These are phyloP conservation scores for Betula pendula DNA, from an alignment of 306 rosid species.

Conservation along the genomic window DNA sequence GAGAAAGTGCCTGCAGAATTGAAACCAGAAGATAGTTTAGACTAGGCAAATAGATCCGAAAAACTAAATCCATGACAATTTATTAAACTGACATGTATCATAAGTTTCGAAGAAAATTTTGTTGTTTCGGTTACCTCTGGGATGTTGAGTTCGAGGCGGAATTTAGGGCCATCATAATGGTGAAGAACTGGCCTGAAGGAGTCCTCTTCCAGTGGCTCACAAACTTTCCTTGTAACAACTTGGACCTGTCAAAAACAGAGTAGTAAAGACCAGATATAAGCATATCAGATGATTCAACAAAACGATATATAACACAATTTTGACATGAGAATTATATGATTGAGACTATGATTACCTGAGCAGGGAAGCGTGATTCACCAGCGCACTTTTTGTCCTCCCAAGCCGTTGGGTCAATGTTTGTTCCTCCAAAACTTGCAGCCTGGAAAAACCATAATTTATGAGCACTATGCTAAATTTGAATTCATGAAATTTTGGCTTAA, in stretches of 20 bases:
- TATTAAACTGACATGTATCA: too few relatives aligned
- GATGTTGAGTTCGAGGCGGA: conserved; percentile 78
- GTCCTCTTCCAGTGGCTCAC: conserved; percentile 91
- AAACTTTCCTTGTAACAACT: conserved; percentile 71
- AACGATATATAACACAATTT: not conserved
- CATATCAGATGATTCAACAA: not conserved
- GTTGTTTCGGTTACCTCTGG: conserved; percentile 55
- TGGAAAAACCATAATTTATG: conserved; percentile 22
- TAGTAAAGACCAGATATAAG: not conserved
- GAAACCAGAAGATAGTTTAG: conserved; percentile 22
- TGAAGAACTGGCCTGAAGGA: conserved; percentile 96
- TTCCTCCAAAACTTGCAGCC: conserved; percentile 97
- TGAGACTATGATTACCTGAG: conserved; percentile 61
- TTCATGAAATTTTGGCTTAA: too few relatives aligned
- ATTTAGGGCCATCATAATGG: conserved; percentile 93
- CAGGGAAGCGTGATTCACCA: conserved; percentile 96
- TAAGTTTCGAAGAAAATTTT: too few relatives aligned
- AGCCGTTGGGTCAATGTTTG: conserved; percentile 88
- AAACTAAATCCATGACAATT: not conserved
- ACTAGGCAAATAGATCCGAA: not conserved
- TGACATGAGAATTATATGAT: conserved; percentile 1
- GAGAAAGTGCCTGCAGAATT: conserved; percentile 74
- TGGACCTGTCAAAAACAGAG: conserved; percentile 47
- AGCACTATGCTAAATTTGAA: not conserved
- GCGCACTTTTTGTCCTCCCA: conserved; percentile 93